Percentiles rank a stretch among this genome's conserved stretches.
Conservation (phyloP, 306 rosid genomes). For the Alnus rubra region DNA sequence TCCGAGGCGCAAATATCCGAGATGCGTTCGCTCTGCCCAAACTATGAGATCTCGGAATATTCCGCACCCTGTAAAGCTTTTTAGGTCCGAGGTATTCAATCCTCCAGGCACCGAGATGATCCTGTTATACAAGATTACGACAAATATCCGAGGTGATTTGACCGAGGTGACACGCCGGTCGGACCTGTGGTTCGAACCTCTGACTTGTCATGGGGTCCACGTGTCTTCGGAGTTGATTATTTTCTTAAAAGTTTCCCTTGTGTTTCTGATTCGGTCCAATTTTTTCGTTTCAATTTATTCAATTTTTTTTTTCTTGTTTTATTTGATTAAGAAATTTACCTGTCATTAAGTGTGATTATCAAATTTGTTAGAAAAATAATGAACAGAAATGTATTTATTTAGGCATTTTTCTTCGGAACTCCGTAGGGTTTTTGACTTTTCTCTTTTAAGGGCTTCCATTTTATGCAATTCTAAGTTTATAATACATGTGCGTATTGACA, state of each 20-base stretch:
- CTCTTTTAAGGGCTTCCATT: neutral
- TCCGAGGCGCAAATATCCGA: too few relatives aligned
- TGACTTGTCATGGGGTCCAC: too few relatives aligned
- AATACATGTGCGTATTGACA: neutral
- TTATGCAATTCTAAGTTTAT: neutral
- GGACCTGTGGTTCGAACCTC: too few relatives aligned
- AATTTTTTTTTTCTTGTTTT: neutral
- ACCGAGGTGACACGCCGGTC: too few relatives aligned
- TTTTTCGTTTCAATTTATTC: neutral
- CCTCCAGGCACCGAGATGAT: too few relatives aligned
- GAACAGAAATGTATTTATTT: neutral
- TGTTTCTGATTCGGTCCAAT: neutral
- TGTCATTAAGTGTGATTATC: neutral
- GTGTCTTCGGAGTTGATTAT: too few relatives aligned
- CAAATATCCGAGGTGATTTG: too few relatives aligned
- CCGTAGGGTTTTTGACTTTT: neutral
- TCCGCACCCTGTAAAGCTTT: too few relatives aligned
- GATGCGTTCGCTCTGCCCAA: too few relatives aligned
- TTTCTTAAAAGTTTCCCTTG: neutral
- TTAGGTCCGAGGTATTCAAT: too few relatives aligned
- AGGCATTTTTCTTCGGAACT: neutral
- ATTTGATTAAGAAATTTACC: neutral
- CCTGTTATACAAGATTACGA: too few relatives aligned
- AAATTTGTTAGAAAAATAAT: neutral
- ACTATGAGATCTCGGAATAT: too few relatives aligned